These are phyloP conservation scores for Microdochium nivale DNA, from an alignment of 2,329 filamentous ascomycete genomes.

Conservation along the genomic window DNA sequence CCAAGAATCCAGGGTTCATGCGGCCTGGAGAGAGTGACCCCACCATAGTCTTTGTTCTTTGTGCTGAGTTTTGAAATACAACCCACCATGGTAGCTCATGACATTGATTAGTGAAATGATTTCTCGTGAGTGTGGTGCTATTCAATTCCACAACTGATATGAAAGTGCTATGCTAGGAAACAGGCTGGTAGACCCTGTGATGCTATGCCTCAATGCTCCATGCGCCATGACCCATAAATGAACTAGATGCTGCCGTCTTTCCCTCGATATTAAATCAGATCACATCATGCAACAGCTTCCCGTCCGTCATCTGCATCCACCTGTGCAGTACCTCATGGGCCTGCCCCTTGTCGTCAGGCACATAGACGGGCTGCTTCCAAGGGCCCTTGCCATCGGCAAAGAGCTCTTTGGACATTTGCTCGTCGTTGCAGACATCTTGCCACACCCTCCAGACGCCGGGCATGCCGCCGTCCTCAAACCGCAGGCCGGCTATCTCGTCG, in stretches of 20 bases:
- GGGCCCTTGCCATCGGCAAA: slow-evolving; percentile 1
- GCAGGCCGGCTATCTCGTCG: slow-evolving; percentile 1
- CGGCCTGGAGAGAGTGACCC: too few relatives aligned
- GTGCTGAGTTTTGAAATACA: too few relatives aligned
- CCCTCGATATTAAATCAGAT: background rate
- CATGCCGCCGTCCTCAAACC: background rate
- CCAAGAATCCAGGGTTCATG: too few relatives aligned
- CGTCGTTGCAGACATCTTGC: background rate
- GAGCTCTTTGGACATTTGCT: background rate
- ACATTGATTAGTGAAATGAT: too few relatives aligned
- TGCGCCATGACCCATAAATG: background rate
- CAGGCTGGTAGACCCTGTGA: background rate
- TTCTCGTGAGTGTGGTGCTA: too few relatives aligned
- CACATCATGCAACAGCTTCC: background rate
- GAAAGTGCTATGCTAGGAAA: background rate
- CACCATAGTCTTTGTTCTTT: too few relatives aligned
- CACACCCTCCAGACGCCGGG: slow-evolving; percentile 1
- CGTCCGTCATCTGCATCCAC: background rate
- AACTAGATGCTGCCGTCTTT: background rate
- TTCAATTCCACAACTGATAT: background rate
- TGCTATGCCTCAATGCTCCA: background rate
- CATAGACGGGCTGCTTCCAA: background rate
- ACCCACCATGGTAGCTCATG: too few relatives aligned
- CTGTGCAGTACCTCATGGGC: background rate
- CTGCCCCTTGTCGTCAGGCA: slow-evolving; percentile 1